phyloP scores from a whole-genome alignment of 179 eudicot genomes.

The Spergularia azorica region DNA sequence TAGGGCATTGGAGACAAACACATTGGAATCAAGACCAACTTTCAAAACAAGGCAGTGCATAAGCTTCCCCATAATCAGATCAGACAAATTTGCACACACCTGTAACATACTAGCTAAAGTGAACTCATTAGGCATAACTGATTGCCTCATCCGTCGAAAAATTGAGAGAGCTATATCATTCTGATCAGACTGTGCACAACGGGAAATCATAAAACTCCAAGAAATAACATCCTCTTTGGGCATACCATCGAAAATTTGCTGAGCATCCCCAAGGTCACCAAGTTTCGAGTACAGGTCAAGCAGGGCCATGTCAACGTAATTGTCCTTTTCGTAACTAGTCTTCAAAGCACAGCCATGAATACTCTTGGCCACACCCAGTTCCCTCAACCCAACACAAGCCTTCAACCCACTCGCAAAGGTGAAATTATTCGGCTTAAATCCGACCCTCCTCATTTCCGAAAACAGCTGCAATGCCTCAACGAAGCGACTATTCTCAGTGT shows the following conservation, averaged over 20 bases:
- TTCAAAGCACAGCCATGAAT: conserved; percentile 58
- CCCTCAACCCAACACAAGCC: conserved; percentile 61
- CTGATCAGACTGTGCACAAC: conserved; percentile 62
- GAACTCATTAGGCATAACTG: conserved; percentile 63
- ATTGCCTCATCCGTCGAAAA: conserved; percentile 58
- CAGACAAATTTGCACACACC: conserved; percentile 52
- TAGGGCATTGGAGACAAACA: conserved; percentile 66
- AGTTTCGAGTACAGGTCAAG: conserved; percentile 62
- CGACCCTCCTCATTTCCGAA: conserved; percentile 45
- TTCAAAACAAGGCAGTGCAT: conserved; percentile 53
- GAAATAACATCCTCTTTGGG: conserved; percentile 56
- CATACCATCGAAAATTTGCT: conserved; percentile 50
- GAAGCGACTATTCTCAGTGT: conserved; percentile 52
- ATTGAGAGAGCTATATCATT: conserved; percentile 48
- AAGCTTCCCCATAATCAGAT: conserved; percentile 53
- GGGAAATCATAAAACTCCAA: conserved; percentile 75
- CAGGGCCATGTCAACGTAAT: conserved; percentile 54
- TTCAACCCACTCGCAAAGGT: conserved; percentile 65
- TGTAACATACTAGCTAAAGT: conserved; percentile 67
- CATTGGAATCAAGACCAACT: conserved; percentile 48
- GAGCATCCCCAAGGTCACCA: conserved; percentile 55
- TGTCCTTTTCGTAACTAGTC: conserved; percentile 50
- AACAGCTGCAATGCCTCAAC: conserved; percentile 44
- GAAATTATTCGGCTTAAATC: conserved; percentile 59
- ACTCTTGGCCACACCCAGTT: conserved; percentile 38